These are phyloP conservation scores for Fusarium sp. DNA, from an alignment of 2,329 filamentous ascomycete species.

Conservation along the genomic window DNA sequence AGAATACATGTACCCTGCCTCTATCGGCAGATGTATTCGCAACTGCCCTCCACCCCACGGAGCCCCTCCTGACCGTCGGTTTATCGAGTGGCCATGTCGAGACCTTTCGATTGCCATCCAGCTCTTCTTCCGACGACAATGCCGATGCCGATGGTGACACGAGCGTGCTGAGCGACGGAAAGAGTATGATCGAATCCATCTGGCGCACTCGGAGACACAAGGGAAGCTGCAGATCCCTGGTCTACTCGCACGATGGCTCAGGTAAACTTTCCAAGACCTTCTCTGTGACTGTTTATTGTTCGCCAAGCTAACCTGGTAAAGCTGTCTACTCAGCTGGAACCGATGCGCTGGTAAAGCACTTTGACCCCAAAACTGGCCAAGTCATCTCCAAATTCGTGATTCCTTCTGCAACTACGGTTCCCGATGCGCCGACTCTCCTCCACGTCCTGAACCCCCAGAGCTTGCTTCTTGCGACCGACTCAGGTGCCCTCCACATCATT, in stretches of 20 bases:
- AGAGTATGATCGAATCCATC: conserved; percentile 78
- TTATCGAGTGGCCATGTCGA: conserved; percentile 86
- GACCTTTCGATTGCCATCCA: conserved; percentile 75
- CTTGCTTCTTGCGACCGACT: conserved; percentile 89
- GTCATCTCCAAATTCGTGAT: conserved; percentile 86
- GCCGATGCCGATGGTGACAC: conserved; percentile 56
- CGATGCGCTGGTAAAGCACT: conserved; percentile 65
- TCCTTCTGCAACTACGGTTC: conserved; percentile 61
- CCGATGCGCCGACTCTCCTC: conserved; percentile 81
- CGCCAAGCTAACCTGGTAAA: conserved; percentile 42
- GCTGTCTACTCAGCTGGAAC: conserved; percentile 71
- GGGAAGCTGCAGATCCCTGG: conserved; percentile 86
- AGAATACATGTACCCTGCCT: conserved; percentile 90
- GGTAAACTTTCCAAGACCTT: conserved; percentile 51
- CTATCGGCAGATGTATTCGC: conserved; percentile 87
- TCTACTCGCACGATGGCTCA: conserved; percentile 80
- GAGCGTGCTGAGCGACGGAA: conserved; percentile 66
- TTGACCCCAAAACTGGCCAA: conserved; percentile 65
- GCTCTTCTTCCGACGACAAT: conserved; percentile 60
- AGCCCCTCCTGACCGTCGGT: conserved; percentile 86
- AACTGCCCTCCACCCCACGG: conserved; percentile 83
- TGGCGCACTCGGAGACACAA: conserved; percentile 94
- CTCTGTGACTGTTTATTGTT: no score
- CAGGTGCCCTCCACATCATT: conserved; percentile 85
- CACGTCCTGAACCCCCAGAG: conserved; percentile 87